These are phyloP conservation scores for Ceratobasidium papillatum DNA, from an alignment of 1,284 basidiomycete species.

Conservation along the genomic window DNA sequence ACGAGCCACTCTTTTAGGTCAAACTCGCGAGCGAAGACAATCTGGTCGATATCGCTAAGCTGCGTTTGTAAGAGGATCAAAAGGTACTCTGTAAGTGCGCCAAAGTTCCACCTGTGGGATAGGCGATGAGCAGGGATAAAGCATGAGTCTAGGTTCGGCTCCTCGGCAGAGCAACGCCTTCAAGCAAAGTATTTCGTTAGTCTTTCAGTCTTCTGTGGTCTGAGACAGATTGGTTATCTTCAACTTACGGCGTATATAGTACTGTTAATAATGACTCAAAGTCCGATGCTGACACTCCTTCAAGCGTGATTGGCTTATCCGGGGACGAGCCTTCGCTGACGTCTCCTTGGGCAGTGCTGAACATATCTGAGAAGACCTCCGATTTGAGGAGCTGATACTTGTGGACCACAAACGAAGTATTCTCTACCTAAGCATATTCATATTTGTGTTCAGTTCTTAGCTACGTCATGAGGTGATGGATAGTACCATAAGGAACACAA, in stretches of 20 bases:
- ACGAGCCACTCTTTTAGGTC: conserved; percentile 36
- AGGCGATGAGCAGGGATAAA: conserved; percentile 16
- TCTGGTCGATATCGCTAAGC: conserved; percentile 42
- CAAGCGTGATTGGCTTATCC: not conserved
- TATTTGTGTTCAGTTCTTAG: not conserved
- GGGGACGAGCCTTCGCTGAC: not conserved
- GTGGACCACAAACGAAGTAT: conserved; percentile 50
- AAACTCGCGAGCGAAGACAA: conserved; percentile 31
- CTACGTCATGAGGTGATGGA: not conserved
- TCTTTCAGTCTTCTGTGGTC: not conserved
- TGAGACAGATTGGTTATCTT: too few relatives aligned
- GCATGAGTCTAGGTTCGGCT: not conserved
- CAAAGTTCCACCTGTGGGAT: conserved; percentile 3
- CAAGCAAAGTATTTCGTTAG: not conserved
- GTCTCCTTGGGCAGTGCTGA: not conserved
- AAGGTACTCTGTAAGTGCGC: not conserved
- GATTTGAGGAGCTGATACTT: conserved; percentile 36
- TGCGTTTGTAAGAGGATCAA: not conserved
- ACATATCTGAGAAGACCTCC: conserved; percentile 22
- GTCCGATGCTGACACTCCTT: not conserved
- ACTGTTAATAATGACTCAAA: not conserved
- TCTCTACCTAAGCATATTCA: conserved; percentile 49
- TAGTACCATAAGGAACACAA: not conserved
- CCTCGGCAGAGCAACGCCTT: not conserved
- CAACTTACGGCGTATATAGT: not conserved